A percentile compares a stretch with the other conserved stretches of the same genome.
phyloP scores from a whole-genome alignment of 305 asterid genomes.

The Stenogyne calaminthoides region DNA sequence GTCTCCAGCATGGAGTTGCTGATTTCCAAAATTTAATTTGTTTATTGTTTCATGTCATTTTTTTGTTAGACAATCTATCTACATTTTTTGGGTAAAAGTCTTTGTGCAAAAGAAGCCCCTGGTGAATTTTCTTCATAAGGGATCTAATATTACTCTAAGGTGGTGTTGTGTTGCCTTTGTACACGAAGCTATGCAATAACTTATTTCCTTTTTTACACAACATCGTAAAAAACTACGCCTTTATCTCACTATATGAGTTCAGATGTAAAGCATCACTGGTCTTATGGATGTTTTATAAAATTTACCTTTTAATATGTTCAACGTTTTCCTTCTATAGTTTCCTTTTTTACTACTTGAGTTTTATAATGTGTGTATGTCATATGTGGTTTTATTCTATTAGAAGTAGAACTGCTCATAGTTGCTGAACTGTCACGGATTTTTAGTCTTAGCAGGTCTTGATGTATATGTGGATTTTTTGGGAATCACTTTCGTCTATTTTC shows the following conservation, averaged over 20 bases:
- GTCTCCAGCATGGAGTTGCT: neutral
- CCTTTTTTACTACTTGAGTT: neutral
- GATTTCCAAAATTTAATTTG: neutral
- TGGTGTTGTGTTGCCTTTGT: neutral
- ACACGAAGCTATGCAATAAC: neutral
- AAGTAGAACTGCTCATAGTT: neutral
- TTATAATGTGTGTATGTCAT: neutral
- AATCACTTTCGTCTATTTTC: neutral
- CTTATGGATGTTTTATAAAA: neutral
- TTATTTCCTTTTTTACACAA: neutral
- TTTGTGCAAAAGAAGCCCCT: neutral
- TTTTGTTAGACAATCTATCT: neutral
- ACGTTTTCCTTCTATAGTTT: neutral
- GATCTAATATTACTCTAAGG: neutral
- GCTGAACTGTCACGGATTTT: neutral
- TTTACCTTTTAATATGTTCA: neutral
- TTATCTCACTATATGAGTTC: too few species aligned
- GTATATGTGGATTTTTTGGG: too few species aligned
- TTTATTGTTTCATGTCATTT: neutral
- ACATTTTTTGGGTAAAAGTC: neutral
- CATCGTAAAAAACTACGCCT: neutral
- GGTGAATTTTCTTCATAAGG: neutral
- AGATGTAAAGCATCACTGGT: neutral
- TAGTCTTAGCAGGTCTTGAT: slow-evolving; percentile 1
- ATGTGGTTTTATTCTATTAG: neutral